These are phyloP conservation scores for Melampsora americana DNA, from an alignment of 1,284 basidiomycete species.

Conservation along the genomic window DNA sequence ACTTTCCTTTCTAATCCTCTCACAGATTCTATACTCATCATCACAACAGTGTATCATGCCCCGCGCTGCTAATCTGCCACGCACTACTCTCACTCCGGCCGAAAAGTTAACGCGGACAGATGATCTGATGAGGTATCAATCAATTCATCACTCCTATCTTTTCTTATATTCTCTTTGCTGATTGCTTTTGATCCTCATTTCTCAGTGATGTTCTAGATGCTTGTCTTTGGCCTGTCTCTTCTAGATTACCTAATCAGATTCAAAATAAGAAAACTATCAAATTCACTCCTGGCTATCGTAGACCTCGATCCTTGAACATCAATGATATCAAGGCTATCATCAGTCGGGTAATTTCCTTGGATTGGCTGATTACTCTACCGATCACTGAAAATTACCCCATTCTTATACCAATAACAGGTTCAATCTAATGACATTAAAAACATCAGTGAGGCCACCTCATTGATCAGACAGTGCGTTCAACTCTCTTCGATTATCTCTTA, in stretches of 20 bases:
- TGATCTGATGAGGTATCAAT: slow-evolving; percentile 33
- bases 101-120: slow-evolving; percentile 35
- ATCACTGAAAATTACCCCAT: background rate
- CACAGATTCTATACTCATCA: too few relatives aligned
- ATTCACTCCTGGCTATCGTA: slow-evolving; percentile 29
- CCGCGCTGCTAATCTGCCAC: background rate
- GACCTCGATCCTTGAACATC: slow-evolving; percentile 15
- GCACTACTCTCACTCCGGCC: slow-evolving; percentile 9
- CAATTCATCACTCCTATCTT: slow-evolving; percentile 2
- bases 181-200: background rate
- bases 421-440: slow-evolving; percentile 25
- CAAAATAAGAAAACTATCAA: slow-evolving; percentile 29
- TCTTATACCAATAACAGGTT: slow-evolving; percentile 4
- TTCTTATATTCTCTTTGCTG: background rate
- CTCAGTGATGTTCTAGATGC: slow-evolving; percentile 32
- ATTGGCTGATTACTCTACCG: background rate
- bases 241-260: background rate
- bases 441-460: slow-evolving; percentile 19
- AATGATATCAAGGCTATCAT: slow-evolving; percentile 29
- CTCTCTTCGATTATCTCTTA: background rate
- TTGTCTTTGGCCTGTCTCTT: slow-evolving; percentile 26
- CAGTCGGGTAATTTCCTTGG: background rate
- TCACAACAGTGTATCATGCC: background rate
- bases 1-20: too few relatives aligned
- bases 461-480: slow-evolving; percentile 15